phyloP scores from a whole-genome alignment of 805 yeast genomes.

The Yarrowia yakushimensis region DNA sequence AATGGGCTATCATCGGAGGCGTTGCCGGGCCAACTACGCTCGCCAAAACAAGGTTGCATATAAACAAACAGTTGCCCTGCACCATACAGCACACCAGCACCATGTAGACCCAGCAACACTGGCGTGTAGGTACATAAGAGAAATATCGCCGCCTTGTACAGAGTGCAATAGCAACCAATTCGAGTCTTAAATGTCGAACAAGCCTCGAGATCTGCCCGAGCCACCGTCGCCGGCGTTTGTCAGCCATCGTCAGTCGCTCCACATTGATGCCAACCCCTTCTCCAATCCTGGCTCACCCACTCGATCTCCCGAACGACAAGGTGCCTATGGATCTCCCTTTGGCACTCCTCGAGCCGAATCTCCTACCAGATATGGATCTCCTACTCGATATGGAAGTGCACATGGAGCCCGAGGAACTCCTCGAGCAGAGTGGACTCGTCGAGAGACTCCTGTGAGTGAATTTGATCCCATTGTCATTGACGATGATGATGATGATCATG shows the following conservation, averaged over 20 bases:
- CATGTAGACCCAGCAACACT: conserved; percentile 5
- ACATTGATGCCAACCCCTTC: conserved; percentile 24
- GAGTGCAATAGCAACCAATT: neutral
- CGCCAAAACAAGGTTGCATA: neutral
- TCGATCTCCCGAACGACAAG: conserved; percentile 15
- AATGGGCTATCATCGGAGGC: neutral
- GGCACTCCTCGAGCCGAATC: conserved; percentile 26
- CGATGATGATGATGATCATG: conserved; percentile 23
- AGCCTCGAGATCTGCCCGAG: conserved; percentile 24
- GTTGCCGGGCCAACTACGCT: conserved; percentile 1
- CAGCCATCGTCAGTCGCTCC: conserved; percentile 21
- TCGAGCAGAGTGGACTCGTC: conserved; percentile 61
- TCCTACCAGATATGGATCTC: conserved; percentile 29
- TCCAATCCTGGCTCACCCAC: conserved; percentile 26
- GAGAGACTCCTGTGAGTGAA: conserved; percentile 59
- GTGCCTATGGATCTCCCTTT: conserved; percentile 17
- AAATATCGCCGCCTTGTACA: conserved; percentile 7
- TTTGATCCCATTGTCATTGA: conserved; percentile 31
- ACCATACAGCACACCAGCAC: conserved; percentile 3
- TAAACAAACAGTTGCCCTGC: conserved; percentile 2
- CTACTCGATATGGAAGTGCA: conserved; percentile 29
- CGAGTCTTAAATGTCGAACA: conserved; percentile 12
- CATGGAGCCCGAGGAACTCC: conserved; percentile 42
- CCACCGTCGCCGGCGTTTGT: conserved; percentile 25
- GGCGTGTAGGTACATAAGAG: conserved; percentile 16